phyloP scores from a whole-genome alignment of 1,284 basidiomycete species.

The Pisolithus thermaeus region DNA sequence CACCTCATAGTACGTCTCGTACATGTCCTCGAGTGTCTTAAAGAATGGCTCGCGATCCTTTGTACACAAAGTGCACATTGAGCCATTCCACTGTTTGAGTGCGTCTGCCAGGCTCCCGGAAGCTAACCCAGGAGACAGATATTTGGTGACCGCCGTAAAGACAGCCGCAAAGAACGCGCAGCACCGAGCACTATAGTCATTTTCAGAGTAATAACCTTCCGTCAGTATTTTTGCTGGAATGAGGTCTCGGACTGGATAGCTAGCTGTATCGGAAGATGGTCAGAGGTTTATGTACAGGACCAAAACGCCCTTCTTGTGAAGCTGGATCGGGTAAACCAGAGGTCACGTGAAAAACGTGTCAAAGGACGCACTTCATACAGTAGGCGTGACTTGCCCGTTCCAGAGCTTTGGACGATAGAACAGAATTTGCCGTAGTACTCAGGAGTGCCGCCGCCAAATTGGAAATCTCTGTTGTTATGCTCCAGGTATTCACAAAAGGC shows the following conservation, averaged over 20 bases:
- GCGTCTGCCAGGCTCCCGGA: no score
- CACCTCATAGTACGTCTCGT: no score
- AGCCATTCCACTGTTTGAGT: no score
- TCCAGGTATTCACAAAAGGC: background rate
- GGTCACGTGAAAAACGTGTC: background rate
- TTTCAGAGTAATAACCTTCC: no score
- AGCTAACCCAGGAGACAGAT: background rate
- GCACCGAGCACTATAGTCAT: no score
- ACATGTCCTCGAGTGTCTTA: no score
- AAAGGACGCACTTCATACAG: background rate
- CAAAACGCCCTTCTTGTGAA: background rate
- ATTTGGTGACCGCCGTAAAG: background rate
- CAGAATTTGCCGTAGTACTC: background rate
- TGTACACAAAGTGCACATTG: no score
- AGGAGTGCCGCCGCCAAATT: constrained; percentile 45
- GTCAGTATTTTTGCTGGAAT: no score
- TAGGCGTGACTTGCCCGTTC: constrained; percentile 3
- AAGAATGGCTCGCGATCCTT: no score
- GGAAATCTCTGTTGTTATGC: constrained; percentile 10
- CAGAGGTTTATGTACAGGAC: constrained; percentile 3
- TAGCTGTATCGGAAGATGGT: background rate
- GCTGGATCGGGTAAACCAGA: background rate
- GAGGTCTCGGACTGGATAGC: background rate
- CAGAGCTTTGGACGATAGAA: constrained; percentile 4
- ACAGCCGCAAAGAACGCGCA: background rate